Evolutionary conservation across 179 eudicot species (phyloP), one percentile per base, ranked within the genome.

Genomic region (Sideroxylon spinosum): DNA sequence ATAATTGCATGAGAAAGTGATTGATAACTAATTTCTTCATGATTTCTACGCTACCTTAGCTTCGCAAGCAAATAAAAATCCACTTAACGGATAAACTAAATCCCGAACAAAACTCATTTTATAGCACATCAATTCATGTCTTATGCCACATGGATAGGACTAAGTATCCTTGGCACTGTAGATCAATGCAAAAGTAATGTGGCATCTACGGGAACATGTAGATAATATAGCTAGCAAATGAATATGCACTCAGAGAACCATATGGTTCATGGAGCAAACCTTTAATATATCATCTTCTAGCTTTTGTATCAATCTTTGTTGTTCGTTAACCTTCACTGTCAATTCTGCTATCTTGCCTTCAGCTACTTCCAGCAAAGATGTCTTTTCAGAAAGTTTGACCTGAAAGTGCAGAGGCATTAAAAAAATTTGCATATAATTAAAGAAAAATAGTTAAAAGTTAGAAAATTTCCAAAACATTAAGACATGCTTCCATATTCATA

Each of bases 231-330:
- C 68, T 28, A 74, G 29, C 32, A 65, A 29, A 53, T 9, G 59
- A 60, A 50, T 23, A 26, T 62, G 13, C 46, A n/a, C 44, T 17
- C 59, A 44, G 62, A 59, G 65, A 68, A 48, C 68, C 55, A 37
- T 44, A 67, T 9, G 55, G 32, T 64, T 78, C 26, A 50, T 29
- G 46, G 52, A 9, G 26, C 57, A 32, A 82, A 90, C 99, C 99
- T 93, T 95, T 75, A 86, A 80, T 84, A 95, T 95, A 86, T 95
- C 99, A 85, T 95, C 99, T 86, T 95, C 99, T 73, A 95, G 95
- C 88, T 92, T 95, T 88, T 95, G 99, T 81, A 93, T 92, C 65
- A 95, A 85, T 80, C 85, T 88, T 70, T 93, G 88, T 82, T 95
- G 98, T 83, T 95, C 98, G 49, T 87, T 86, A 76, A 93, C 81